Evolutionary conservation across 108 stramenopile genomes (phyloP), one percentile per base, ranked within the genome.

Genomic region (Pseudonitzschia delicatissima): DNA sequence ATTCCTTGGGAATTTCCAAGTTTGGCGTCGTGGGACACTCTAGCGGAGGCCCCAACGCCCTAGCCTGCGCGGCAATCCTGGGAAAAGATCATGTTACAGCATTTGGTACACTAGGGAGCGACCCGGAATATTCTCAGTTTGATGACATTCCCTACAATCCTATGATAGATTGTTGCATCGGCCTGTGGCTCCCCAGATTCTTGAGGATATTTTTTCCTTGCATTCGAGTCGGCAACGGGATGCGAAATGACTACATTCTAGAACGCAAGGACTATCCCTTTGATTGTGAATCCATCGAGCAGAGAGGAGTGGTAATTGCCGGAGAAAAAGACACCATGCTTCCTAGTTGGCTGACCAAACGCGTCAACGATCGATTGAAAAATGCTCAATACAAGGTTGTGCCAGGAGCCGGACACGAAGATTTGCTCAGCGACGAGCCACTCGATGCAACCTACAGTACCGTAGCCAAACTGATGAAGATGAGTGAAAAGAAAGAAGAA

Each of bases 1-100:
- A 70, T 51, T 29, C 45, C 20, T 62, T 70, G 20, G 26, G 31
- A 6, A 48, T 70, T 3, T 0, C 9, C 1, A 23, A 34, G 33
- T 70, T 70, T 50, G n/a, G 8, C 5, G 60, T 62, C 13, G 60
- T 37, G 31, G 69, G 69, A 0, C 69, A 70, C 36, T 62, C 60
- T n/a, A 70, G 69, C 29, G 69, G 69, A 4, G 69, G 69, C 11
- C 69, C 69, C 15, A 45, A 42, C 20, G 60, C 69, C 47, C 42
- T 70, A 29, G 69, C 59, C 11, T 70, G 69, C 45, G 69, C 69
- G 18, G 27, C 47, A 8, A 31, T 60, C 21, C 34, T 70, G 33
- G 34, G 23, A 2, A 17, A 9, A 20, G 27, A 32, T 5, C 69
- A 60, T 18, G 60, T 70, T 0, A 23, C 26, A 0, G 33, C 69